Conservation (phyloP, 495 filamentous ascomycete genomes). For the Hypoxylon rickii region DNA sequence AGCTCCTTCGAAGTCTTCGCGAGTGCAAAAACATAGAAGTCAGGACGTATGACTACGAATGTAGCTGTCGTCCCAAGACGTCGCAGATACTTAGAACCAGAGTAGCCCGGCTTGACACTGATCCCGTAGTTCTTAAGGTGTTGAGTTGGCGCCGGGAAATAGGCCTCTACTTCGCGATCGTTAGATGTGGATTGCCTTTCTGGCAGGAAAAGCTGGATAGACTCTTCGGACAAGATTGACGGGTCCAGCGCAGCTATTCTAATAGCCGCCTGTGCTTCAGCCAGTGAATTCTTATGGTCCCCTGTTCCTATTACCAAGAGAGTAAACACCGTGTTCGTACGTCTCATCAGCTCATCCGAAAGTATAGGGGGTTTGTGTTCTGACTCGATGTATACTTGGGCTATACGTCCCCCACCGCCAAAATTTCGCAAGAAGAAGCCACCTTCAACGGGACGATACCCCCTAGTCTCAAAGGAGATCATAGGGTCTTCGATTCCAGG, state of each 20-base stretch:
- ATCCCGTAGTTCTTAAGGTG: background rate
- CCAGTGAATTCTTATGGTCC: background rate
- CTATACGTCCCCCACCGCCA: conserved; percentile 30
- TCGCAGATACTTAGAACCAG: conserved; percentile 7
- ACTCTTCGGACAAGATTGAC: conserved; percentile 15
- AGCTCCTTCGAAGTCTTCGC: conserved; percentile 13
- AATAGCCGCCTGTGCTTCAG: conserved; percentile 15
- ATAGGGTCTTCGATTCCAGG: conserved; percentile 6
- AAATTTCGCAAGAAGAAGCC: conserved; percentile 33
- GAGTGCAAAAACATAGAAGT: conserved; percentile 29
- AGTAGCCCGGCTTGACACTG: conserved; percentile 2
- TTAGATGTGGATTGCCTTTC: background rate
- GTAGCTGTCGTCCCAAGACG: conserved; percentile 8
- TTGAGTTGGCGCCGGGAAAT: conserved; percentile 2
- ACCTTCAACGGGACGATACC: conserved; percentile 24
- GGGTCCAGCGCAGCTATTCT: background rate
- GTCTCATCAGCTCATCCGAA: conserved; percentile 26
- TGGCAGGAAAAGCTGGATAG: conserved; percentile 5
- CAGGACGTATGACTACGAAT: conserved; percentile 28
- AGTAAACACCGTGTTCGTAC: conserved; percentile 18
- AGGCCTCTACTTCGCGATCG: background rate
- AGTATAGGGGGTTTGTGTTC: conserved; percentile 4
- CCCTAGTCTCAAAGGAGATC: conserved; percentile 14
- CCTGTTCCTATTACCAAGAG: conserved; percentile 14
- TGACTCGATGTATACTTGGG: conserved; percentile 35